Conservation (phyloP, 805 yeast species). For the Yarrowia hollandica region DNA sequence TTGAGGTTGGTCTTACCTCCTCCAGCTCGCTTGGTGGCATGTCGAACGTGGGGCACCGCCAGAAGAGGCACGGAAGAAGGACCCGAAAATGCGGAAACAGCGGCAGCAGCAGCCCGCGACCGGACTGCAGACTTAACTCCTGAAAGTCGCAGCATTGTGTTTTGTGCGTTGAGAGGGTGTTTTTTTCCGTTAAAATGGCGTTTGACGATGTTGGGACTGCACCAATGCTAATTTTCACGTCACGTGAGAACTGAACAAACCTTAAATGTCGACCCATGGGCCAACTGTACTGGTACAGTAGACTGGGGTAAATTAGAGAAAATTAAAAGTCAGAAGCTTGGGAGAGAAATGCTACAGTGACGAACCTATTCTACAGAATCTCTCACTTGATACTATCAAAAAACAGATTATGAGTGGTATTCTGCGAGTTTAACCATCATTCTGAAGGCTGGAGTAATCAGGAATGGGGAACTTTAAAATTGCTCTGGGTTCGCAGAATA, state of each 20-base stretch:
- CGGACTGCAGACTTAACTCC: constrained; percentile 15
- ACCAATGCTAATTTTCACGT: constrained; percentile 12
- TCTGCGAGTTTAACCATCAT: no score
- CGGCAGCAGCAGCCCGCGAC: neutral
- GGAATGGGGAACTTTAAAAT: no score
- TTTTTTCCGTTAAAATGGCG: no score
- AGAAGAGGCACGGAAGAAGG: constrained; percentile 21
- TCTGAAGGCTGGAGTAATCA: no score
- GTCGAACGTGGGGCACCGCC: constrained; percentile 53
- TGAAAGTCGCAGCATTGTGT: constrained; percentile 18
- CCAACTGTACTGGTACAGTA: no score
- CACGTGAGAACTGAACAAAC: neutral
- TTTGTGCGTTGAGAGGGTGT: neutral
- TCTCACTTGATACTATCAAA: no score
- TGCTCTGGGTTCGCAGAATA: no score
- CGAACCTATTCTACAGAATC: no score
- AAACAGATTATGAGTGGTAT: no score
- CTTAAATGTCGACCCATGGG: no score
- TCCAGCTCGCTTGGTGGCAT: constrained; percentile 90
- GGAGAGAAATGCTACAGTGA: no score
- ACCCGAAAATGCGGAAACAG: neutral
- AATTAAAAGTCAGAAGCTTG: neutral
- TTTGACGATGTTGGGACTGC: neutral
- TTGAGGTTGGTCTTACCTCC: constrained; percentile 93
- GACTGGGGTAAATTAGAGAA: no score